Evolutionary conservation across 148 eudicot genomes (phyloP).

Genomic region (Cornus controversa): DNA sequence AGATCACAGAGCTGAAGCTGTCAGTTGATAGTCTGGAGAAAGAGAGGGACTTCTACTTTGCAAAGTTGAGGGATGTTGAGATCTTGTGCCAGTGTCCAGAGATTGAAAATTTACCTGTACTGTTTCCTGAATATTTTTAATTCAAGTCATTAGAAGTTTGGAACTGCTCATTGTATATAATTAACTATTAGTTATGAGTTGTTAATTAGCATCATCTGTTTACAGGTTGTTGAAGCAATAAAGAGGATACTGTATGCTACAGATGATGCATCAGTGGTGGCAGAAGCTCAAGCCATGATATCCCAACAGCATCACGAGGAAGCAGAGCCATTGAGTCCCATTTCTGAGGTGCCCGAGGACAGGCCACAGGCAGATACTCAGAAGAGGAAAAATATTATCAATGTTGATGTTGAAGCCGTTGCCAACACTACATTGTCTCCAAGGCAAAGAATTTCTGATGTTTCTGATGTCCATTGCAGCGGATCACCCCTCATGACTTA

Average conservation of each 20-base stretch:
- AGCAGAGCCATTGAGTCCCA: slow-evolving; percentile 30
- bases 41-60: slow-evolving; percentile 93
- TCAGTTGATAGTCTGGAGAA: slow-evolving; percentile 85
- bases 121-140: slow-evolving; percentile 8
- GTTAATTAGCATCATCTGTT: slow-evolving; percentile 2
- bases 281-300: slow-evolving; percentile 72
- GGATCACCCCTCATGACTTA: slow-evolving; percentile 56
- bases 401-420: slow-evolving; percentile 64
- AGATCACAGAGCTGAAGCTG: slow-evolving; percentile 86
- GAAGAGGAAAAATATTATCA: slow-evolving; percentile 66
- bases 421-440: slow-evolving; percentile 62
- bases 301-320: slow-evolving; percentile 48
- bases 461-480: slow-evolving; percentile 70
- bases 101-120: slow-evolving; percentile 67
- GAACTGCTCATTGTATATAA: not conserved
- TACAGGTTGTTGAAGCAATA: slow-evolving; percentile 72
- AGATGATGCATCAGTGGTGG: slow-evolving; percentile 62
- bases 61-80: slow-evolving; percentile 85
- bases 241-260: slow-evolving; percentile 69
- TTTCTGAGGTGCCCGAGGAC: slow-evolving; percentile 42
- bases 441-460: slow-evolving; percentile 72
- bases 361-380: slow-evolving; percentile 41
- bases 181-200: not conserved
- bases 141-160: not conserved
- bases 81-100: slow-evolving; percentile 79